Evolutionary conservation across 1,139 yeast species (phyloP).

Genomic region (Saccharomyces hybrid): DNA sequence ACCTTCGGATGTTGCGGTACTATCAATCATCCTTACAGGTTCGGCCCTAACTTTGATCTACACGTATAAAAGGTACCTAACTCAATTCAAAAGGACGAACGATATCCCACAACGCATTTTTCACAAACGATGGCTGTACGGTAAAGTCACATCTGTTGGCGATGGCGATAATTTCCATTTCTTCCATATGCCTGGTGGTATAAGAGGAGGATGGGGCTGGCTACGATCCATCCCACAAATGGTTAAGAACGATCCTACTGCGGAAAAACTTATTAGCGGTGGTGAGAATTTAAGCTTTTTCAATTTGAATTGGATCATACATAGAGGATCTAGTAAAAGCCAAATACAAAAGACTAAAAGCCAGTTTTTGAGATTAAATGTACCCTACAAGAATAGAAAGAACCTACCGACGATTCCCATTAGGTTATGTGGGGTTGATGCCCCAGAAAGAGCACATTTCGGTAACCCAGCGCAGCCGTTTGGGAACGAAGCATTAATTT

Average conservation of each 20-base stretch:
- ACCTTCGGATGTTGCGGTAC: slow-evolving; percentile 19
- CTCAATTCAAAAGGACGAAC: slow-evolving; percentile 35
- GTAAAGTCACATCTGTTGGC: slow-evolving; percentile 85
- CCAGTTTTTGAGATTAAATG: slow-evolving; percentile 29
- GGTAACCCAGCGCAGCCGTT: slow-evolving; percentile 91
- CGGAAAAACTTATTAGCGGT: neutral
- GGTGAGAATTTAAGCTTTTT: neutral
- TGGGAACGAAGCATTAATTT: slow-evolving; percentile 72
- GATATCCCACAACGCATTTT: slow-evolving; percentile 38
- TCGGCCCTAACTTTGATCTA: slow-evolving; percentile 33
- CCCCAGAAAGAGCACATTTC: slow-evolving; percentile 92
- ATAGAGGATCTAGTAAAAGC: slow-evolving; percentile 2
- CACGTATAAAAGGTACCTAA: slow-evolving; percentile 34
- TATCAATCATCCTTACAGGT: slow-evolving; percentile 30
- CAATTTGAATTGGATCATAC: neutral
- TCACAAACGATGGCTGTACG: slow-evolving; percentile 49
- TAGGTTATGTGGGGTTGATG: slow-evolving; percentile 91
- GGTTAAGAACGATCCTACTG: slow-evolving; percentile 7
- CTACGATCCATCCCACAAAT: slow-evolving; percentile 45
- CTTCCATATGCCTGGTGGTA: slow-evolving; percentile 91
- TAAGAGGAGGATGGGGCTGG: slow-evolving; percentile 91
- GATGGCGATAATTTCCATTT: slow-evolving; percentile 94
- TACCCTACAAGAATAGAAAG: slow-evolving; percentile 44
- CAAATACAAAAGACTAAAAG: slow-evolving; percentile 3
- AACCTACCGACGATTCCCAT: slow-evolving; percentile 42